Percentiles rank a stretch among this genome's conserved stretches.
phyloP scores from a whole-genome alignment of 805 yeast genomes.

The Starmerella sirachaensis region DNA sequence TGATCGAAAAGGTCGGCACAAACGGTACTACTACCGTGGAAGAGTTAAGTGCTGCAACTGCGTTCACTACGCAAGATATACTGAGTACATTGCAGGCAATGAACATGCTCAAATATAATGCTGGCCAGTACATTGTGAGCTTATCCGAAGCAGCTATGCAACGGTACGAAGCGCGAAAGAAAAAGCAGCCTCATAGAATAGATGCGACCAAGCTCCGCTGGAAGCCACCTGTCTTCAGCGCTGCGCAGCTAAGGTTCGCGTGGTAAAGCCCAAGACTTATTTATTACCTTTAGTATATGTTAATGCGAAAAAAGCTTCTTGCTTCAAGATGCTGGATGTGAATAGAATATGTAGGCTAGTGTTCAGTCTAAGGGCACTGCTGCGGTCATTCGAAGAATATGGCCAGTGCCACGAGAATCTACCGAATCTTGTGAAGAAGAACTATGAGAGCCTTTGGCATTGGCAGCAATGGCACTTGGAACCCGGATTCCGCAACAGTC shows the following conservation, averaged over 20 bases:
- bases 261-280: conserved; percentile 26
- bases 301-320: not conserved
- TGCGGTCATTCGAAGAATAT: conserved; percentile 7
- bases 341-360: too few relatives aligned
- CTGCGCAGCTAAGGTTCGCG: conserved; percentile 77
- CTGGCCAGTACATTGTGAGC: conserved; percentile 87
- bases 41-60: conserved; percentile 70
- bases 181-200: conserved; percentile 62
- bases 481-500: conserved; percentile 96
- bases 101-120: conserved; percentile 80
- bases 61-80: conserved; percentile 95
- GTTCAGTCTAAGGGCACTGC: conserved; percentile 4
- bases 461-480: conserved; percentile 92
- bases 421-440: not conserved
- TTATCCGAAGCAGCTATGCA: conserved; percentile 71
- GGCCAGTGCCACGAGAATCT: conserved; percentile 7
- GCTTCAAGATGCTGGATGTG: not conserved
- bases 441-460: conserved; percentile 20
- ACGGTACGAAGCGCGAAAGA: conserved; percentile 57
- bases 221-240: conserved; percentile 92
- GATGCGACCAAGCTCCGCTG: conserved; percentile 64
- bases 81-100: conserved; percentile 85
- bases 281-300: conserved; percentile 8
- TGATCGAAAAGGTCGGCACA: conserved; percentile 52
- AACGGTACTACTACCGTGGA: conserved; percentile 63